These are phyloP conservation scores for Antrodiella citrinella DNA, from an alignment of 768 basidiomycete species.

Conservation along the genomic window DNA sequence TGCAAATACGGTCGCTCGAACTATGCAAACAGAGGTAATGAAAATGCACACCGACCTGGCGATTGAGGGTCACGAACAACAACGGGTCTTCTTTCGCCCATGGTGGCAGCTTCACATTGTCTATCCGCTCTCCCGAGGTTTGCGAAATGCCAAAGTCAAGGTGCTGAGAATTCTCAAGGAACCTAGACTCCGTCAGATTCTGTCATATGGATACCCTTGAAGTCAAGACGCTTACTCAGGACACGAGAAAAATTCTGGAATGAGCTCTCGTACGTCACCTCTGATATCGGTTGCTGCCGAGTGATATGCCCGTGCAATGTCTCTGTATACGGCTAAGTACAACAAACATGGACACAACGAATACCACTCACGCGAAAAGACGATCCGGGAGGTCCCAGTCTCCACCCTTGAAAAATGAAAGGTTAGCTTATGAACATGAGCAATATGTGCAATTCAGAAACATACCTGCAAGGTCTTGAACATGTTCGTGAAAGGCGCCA, in stretches of 20 bases:
- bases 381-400: constrained; percentile 92
- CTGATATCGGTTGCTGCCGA: constrained; percentile 79
- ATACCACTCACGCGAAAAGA: constrained; percentile 54
- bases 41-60: constrained; percentile 41
- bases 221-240: constrained; percentile 68
- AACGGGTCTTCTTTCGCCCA: constrained; percentile 86
- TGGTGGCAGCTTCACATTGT: constrained; percentile 81
- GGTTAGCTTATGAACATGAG: background rate
- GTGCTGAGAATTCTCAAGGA: constrained; percentile 72
- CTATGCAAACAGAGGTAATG: too few relatives aligned
- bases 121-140: constrained; percentile 68
- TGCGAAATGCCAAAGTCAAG: constrained; percentile 75
- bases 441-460: background rate
- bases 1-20: too few relatives aligned
- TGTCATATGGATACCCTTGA: too few relatives aligned
- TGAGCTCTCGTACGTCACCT: constrained; percentile 89
- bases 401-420: constrained; percentile 51
- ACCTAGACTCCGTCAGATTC: too few relatives aligned
- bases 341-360: background rate
- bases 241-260: constrained; percentile 82
- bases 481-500: constrained; percentile 90
- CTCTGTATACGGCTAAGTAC: constrained; percentile 33
- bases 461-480: constrained; percentile 78
- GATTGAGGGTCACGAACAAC: constrained; percentile 72
- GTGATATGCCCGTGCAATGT: constrained; percentile 72